phyloP scores from a whole-genome alignment of 768 basidiomycete species.

The Neoboletus brunneissimus region DNA sequence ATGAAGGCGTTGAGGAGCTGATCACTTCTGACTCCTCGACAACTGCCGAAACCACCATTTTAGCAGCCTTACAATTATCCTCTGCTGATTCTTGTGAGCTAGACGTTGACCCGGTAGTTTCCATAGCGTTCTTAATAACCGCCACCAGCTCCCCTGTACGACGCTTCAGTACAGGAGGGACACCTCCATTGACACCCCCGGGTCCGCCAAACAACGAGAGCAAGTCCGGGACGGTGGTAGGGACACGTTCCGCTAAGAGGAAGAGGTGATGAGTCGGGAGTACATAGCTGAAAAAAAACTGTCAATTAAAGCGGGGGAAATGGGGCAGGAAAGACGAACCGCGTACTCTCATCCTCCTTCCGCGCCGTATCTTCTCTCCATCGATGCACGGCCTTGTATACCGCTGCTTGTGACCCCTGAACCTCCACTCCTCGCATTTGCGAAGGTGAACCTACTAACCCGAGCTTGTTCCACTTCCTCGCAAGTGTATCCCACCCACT shows the following conservation, averaged over 20 bases:
- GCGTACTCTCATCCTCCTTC: slow-evolving; percentile 82
- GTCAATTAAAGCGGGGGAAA: neutral
- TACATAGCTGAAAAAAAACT: slow-evolving; percentile 51
- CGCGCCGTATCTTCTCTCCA: slow-evolving; percentile 83
- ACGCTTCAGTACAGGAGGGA: slow-evolving; percentile 62
- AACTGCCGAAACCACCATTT: neutral
- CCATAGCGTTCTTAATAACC: slow-evolving; percentile 52
- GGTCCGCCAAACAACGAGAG: slow-evolving; percentile 50
- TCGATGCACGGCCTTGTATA: slow-evolving; percentile 70
- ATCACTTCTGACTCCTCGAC: slow-evolving; percentile 4
- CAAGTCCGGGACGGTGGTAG: slow-evolving; percentile 61
- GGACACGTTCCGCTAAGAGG: slow-evolving; percentile 65
- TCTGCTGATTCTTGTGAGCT: neutral
- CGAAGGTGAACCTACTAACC: slow-evolving; percentile 29
- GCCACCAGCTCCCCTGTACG: slow-evolving; percentile 63
- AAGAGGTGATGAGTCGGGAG: slow-evolving; percentile 75
- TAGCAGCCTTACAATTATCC: neutral
- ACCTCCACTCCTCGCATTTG: slow-evolving; percentile 35
- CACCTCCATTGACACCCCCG: slow-evolving; percentile 27
- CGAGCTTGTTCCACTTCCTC: slow-evolving; percentile 77
- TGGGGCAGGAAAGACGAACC: slow-evolving; percentile 43
- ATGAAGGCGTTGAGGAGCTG: slow-evolving; percentile 10
- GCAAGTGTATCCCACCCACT: slow-evolving; percentile 78
- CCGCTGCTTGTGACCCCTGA: slow-evolving; percentile 47
- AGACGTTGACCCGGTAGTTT: slow-evolving; percentile 9